Evolutionary conservation across 495 filamentous ascomycete species (phyloP), one percentile per base, ranked within the genome.

Genomic region (Cercophora newfieldiana): DNA sequence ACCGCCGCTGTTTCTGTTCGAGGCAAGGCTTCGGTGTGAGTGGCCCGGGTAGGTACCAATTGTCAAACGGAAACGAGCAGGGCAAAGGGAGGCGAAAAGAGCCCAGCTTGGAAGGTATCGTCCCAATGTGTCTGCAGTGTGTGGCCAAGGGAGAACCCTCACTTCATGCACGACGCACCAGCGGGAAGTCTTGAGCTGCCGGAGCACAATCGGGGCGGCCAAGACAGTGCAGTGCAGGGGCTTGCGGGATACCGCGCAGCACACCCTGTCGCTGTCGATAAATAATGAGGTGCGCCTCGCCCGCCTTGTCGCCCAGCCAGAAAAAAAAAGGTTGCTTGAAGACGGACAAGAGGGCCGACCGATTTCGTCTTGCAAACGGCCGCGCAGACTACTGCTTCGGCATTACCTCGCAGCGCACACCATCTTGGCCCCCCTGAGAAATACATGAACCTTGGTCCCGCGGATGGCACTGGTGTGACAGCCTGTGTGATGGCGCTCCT

Each of bases 121-220:
- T 65, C 57, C 63, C 61, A 58, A 59, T 61, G 67, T 47, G 59
- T 59, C 12, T 16, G 37, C 37, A 44, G n/a, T 63, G 50, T 30
- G 19, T 50, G 47, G 58, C 59, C 59, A 24, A 61, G 63, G 65
- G 63, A 68, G 69, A 65, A 68, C 62, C 67, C 73, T 74, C 74
- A 77, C 67, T 73, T 74, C 74, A 77, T 75, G 73, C 74, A 71
- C 29, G 61, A 55, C 61, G 61, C 59, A 61, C n/a, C 67, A 64
- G 48, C 72, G 61, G 68, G 59, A 69, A 67, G 68, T 66, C 65
- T 61, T 54, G 65, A n/a, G 59, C 47, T 49, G 59, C 47, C 61
- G 59, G 30, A 48, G 59, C 33, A 26, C 47, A 61, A 61, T 48
- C 44, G 59, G 31, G 33, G 47, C 59, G 56, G 56, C 56, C 56